These are phyloP conservation scores for Neoboletus brunneissimus DNA, from an alignment of 768 basidiomycete species.

Conservation along the genomic window DNA sequence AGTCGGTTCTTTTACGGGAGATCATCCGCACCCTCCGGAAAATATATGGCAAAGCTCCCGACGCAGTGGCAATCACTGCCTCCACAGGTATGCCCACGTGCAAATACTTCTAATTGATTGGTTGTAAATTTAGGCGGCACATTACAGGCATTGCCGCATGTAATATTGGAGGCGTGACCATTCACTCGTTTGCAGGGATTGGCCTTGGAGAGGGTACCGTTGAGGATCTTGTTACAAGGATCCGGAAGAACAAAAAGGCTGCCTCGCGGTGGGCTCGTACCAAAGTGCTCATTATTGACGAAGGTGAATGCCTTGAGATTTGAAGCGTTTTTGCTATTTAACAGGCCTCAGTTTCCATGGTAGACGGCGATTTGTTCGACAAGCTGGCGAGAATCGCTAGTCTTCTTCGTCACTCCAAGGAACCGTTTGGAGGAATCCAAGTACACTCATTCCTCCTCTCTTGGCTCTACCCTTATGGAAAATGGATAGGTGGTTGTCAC, in stretches of 20 bases:
- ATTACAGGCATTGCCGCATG: slow-evolving; percentile 85
- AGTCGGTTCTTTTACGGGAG: slow-evolving; percentile 90
- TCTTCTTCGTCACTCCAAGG: slow-evolving; percentile 53
- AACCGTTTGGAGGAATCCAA: slow-evolving; percentile 94
- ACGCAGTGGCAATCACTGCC: slow-evolving; percentile 90
- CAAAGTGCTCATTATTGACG: slow-evolving; percentile 80
- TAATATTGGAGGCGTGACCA: slow-evolving; percentile 93
- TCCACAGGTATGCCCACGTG: slow-evolving; percentile 65
- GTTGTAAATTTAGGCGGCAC: not conserved
- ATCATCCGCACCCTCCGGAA: slow-evolving; percentile 75
- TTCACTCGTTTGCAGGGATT: slow-evolving; percentile 95
- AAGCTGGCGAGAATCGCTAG: slow-evolving; percentile 76
- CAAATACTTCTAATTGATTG: not conserved
- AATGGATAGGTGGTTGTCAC: slow-evolving; percentile 74
- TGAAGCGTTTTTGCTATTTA: not conserved
- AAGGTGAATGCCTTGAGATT: slow-evolving; percentile 45
- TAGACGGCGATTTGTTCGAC: slow-evolving; percentile 91
- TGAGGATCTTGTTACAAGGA: slow-evolving; percentile 58
- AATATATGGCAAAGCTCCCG: slow-evolving; percentile 48
- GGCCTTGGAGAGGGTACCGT: slow-evolving; percentile 73
- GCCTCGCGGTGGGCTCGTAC: slow-evolving; percentile 76
- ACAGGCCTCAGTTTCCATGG: slow-evolving; percentile 80
- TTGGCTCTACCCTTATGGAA: not conserved
- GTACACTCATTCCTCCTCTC: slow-evolving; percentile 33
- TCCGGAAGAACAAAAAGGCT: slow-evolving; percentile 85